Conservation (phyloP, 2,329 filamentous ascomycete genomes). For the Ascochyta viciae-villosae region DNA sequence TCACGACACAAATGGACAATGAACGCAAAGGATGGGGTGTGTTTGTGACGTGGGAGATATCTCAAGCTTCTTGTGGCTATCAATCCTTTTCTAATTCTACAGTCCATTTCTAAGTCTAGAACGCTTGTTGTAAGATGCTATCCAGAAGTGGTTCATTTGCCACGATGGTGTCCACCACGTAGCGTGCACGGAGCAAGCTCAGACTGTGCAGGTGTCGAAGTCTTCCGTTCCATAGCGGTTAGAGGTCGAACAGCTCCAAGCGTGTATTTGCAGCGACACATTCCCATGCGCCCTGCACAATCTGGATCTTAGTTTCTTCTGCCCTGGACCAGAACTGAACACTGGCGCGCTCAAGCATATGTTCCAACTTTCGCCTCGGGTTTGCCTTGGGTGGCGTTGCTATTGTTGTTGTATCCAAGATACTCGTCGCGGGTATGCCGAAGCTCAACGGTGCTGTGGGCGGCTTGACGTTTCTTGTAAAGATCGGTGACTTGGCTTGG, state of each 20-base stretch:
- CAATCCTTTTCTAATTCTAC: too few species aligned
- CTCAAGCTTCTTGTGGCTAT: too few species aligned
- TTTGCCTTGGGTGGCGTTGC: not conserved
- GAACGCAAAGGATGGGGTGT: too few species aligned
- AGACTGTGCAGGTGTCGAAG: not conserved
- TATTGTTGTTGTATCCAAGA: not conserved
- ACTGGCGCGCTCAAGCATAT: not conserved
- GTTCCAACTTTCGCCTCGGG: not conserved
- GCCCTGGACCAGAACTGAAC: not conserved
- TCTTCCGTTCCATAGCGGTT: not conserved
- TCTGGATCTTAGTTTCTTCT: not conserved
- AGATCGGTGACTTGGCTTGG: constrained; percentile 31
- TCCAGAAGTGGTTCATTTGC: not conserved
- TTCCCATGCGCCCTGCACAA: not conserved
- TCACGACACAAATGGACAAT: too few species aligned
- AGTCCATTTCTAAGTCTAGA: too few species aligned
- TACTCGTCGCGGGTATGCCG: constrained; percentile 8
- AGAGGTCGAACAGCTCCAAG: not conserved
- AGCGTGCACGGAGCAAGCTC: not conserved
- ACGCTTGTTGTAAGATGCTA: not conserved
- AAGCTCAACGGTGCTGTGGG: constrained; percentile 10
- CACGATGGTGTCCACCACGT: not conserved
- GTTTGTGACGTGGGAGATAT: too few species aligned
- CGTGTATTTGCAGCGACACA: not conserved
- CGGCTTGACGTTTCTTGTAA: constrained; percentile 17